Percentiles rank a stretch among this genome's conserved stretches.
These are phyloP conservation scores for Pachysandra terminalis DNA, from an alignment of 164 flowering plant genomes.

Conservation along the genomic window DNA sequence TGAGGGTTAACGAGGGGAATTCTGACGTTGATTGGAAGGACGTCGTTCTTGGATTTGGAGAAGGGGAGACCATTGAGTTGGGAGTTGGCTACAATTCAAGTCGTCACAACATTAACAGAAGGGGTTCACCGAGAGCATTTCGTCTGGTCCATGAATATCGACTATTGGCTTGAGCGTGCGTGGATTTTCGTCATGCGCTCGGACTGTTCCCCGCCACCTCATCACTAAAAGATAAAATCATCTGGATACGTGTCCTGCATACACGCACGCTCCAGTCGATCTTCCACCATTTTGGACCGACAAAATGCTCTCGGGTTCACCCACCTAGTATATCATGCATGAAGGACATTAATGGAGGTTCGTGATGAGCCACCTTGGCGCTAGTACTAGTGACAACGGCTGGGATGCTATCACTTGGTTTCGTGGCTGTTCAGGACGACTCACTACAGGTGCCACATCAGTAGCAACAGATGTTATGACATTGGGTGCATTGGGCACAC, in stretches of 20 bases:
- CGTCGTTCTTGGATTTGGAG: constrained; percentile 50
- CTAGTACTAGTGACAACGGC: neutral
- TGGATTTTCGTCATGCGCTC: no score
- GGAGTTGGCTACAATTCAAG: constrained; percentile 49
- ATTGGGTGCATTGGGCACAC: no score
- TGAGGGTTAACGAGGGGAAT: constrained; percentile 43
- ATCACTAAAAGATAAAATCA: no score
- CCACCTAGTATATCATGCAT: constrained; percentile 84
- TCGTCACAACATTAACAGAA: constrained; percentile 64
- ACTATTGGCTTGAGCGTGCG: no score
- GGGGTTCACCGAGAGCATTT: no score
- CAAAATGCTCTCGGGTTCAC: no score
- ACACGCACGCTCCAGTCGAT: no score
- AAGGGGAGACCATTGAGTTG: constrained; percentile 49
- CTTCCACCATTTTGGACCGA: no score
- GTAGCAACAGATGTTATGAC: constrained; percentile 4
- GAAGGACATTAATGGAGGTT: constrained; percentile 38
- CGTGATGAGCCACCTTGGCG: constrained; percentile 17
- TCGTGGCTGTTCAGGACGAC: constrained; percentile 12
- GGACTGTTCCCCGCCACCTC: no score
- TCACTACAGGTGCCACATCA: constrained; percentile 17
- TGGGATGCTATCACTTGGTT: constrained; percentile 19
- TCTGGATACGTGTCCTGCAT: no score
- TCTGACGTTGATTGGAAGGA: constrained; percentile 59
- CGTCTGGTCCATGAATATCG: no score